Percentiles rank a stretch among this genome's conserved stretches.
Conservation (phyloP, 106 monocot species). For the Acorus gramineus region DNA sequence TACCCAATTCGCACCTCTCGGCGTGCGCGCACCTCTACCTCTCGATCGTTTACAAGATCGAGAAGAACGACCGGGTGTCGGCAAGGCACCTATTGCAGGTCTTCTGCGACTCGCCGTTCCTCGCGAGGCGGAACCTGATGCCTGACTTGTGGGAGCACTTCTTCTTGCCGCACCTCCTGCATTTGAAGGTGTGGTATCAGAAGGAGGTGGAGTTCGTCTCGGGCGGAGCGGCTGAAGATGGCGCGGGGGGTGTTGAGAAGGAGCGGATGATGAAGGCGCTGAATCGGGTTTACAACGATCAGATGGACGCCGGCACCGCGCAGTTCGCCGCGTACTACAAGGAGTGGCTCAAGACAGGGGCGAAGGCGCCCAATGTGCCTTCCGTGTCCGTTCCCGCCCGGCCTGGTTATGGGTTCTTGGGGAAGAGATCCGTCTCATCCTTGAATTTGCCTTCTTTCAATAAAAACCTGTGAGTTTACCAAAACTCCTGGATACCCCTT, state of each 20-base stretch:
- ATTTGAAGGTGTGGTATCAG: slow-evolving; percentile 57
- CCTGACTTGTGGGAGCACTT: slow-evolving; percentile 72
- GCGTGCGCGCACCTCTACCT: slow-evolving; percentile 53
- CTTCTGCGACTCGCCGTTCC: slow-evolving; percentile 48
- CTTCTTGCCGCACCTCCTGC: slow-evolving; percentile 71
- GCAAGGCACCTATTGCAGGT: slow-evolving; percentile 53
- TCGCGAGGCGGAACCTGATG: slow-evolving; percentile 48
- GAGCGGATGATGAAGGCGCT: slow-evolving; percentile 38
- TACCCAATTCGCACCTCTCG: slow-evolving; percentile 46
- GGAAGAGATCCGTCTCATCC: slow-evolving; percentile 25
- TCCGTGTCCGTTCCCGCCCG: slow-evolving; percentile 37
- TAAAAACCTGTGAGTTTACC: too few species aligned
- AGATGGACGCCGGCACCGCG: slow-evolving; percentile 60
- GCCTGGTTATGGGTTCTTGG: slow-evolving; percentile 11
- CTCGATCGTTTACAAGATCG: slow-evolving; percentile 35
- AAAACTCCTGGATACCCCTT: too few species aligned
- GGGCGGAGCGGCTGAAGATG: slow-evolving; percentile 17
- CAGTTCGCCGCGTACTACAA: slow-evolving; percentile 66
- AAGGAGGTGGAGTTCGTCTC: slow-evolving; percentile 38
- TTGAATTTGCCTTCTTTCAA: slow-evolving; percentile 3
- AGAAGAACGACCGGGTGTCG: slow-evolving; percentile 30
- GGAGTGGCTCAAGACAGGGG: slow-evolving; percentile 59
- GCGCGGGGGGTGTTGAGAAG: slow-evolving; percentile 23
- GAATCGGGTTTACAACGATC: slow-evolving; percentile 54
- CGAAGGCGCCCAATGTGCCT: slow-evolving; percentile 33